Conservation (phyloP, 352 stramenopile species). For the Thalassiosira exigua region DNA sequence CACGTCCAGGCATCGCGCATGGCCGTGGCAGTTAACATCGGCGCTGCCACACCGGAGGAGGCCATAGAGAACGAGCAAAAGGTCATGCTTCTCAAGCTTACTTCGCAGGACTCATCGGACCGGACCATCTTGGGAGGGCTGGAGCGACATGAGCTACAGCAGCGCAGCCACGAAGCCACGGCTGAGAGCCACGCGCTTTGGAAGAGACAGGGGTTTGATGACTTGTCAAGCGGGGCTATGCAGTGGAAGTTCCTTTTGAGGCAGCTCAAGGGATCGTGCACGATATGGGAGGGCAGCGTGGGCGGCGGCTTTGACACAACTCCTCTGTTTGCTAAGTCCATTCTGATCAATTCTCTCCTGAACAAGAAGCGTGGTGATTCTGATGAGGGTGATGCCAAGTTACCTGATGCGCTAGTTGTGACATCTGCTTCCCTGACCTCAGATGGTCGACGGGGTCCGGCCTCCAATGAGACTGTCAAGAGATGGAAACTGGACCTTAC, state of each 20-base stretch:
- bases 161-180: constrained; percentile 76
- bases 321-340: constrained; percentile 63
- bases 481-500: constrained; percentile 86
- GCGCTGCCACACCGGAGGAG: constrained; percentile 67
- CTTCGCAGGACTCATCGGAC: constrained; percentile 75
- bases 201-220: constrained; percentile 86
- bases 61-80: constrained; percentile 85
- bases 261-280: constrained; percentile 82
- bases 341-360: constrained; percentile 41
- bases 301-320: constrained; percentile 38
- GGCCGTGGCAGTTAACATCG: constrained; percentile 58
- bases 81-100: constrained; percentile 75
- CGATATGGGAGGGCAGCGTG: constrained; percentile 83
- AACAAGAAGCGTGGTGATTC: constrained; percentile 33
- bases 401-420: constrained; percentile 20
- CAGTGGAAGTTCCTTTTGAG: constrained; percentile 83
- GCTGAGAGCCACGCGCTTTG: constrained; percentile 81
- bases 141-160: constrained; percentile 74
- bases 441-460: constrained; percentile 2
- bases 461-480: constrained; percentile 56
- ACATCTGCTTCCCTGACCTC: background rate
- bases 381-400: constrained; percentile 17
- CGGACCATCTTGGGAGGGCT: constrained; percentile 79
- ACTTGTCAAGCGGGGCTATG: constrained; percentile 84
- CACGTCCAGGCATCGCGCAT: constrained; percentile 62